Evolutionary conservation across 2,329 filamentous ascomycete genomes (phyloP).

Genomic region (Alternaria longipes): DNA sequence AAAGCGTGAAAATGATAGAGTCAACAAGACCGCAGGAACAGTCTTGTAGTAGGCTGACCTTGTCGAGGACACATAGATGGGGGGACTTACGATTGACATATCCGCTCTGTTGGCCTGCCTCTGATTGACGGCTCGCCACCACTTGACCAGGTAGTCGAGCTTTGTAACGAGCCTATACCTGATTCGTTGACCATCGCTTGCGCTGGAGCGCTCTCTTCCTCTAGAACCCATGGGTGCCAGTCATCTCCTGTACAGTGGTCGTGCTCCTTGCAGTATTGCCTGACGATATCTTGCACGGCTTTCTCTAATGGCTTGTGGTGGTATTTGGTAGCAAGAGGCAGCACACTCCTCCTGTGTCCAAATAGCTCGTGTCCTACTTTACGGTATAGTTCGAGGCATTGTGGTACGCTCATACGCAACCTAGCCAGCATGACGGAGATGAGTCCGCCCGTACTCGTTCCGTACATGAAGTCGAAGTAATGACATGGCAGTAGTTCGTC

Average conservation of each 20-base stretch:
- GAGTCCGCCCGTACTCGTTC: slow-evolving; percentile 62
- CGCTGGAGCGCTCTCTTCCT: slow-evolving; percentile 9
- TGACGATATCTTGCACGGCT: slow-evolving; percentile 58
- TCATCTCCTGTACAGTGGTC: slow-evolving; percentile 55
- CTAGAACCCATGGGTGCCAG: slow-evolving; percentile 54
- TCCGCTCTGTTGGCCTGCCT: slow-evolving; percentile 38
- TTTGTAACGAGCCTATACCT: slow-evolving; percentile 21
- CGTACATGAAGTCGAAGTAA: slow-evolving; percentile 65
- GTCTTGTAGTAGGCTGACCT: background rate
- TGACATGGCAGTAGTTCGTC: slow-evolving; percentile 60
- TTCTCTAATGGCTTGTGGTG: slow-evolving; percentile 59
- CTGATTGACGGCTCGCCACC: slow-evolving; percentile 12
- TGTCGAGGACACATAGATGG: background rate
- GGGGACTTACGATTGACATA: slow-evolving; percentile 50
- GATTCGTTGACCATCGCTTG: background rate
- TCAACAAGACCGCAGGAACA: background rate
- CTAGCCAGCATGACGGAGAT: slow-evolving; percentile 62
- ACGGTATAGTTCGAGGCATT: slow-evolving; percentile 59
- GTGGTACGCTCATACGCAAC: slow-evolving; percentile 59
- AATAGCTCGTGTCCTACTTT: slow-evolving; percentile 60
- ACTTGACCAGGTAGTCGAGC: slow-evolving; percentile 33
- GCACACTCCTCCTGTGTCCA: slow-evolving; percentile 53
- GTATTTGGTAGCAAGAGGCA: slow-evolving; percentile 61
- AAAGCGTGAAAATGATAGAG: background rate
- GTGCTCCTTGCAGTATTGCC: slow-evolving; percentile 56